Evolutionary conservation across 495 filamentous ascomycete genomes (phyloP), one percentile per base, ranked within the genome.

Genomic region (Aspergillus campestris): DNA sequence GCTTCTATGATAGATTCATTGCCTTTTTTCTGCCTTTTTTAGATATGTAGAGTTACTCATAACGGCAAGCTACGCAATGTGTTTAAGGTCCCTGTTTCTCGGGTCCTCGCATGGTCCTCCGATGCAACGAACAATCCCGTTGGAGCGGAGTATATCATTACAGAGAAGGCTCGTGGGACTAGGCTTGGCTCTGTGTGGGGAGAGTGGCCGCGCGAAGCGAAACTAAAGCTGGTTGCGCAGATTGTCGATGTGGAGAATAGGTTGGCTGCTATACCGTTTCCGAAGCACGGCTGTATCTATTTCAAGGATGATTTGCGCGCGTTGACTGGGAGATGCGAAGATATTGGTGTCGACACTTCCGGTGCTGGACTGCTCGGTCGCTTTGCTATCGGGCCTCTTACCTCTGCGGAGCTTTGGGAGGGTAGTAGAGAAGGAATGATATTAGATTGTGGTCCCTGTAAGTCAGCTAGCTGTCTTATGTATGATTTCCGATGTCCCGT

Each of bases 111-210:
- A 14, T 71, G 62, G 65, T 64, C 52, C 36, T 58, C 34, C 13
- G 53, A 66, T 47, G 38, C 58, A 14, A 37, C 56, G 31, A 62
- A 50, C 15, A 62, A 53, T 38, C 48, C 49, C 10, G 58, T 66
- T 11, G 51, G 52, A 35, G 60, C 63, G 2, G 63, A 70, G 38
- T 69, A 66, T 54, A 69, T 69, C 38, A 62, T 71, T 38, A 55
- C 53, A 44, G 64, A 69, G 30, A 71, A 69, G 42, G 58, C 60
- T 8, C 45, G 55, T 7, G 67, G 67, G 7, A 45, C 63, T 27
- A 48, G 53, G 29, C 60, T 71, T 10, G 60, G 61, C 12, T 59
- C 53, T 31, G 53, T 60, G 3, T 71, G 66, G 67, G 47, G 50
- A 41, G 50, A 62, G 27, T 67, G 58, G 61, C 34, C 49, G 48